Evolutionary conservation across 768 basidiomycete species (phyloP), one percentile per base, ranked within the genome.

Genomic region (Pleurotus citrinopileatus): DNA sequence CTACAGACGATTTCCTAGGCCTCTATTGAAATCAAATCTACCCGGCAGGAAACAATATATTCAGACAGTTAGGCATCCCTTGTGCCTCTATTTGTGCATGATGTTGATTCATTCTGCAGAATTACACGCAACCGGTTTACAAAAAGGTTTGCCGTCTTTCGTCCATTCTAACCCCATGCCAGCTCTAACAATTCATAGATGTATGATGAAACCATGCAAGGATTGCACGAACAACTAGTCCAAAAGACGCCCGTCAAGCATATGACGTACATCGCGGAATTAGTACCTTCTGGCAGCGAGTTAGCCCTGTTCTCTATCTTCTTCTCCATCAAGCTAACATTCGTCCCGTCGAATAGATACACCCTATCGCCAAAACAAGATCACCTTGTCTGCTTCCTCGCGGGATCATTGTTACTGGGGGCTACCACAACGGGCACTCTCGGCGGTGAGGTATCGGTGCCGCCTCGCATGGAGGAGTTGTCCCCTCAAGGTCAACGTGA

Each of bases 371-470:
- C 89, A 8, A 96, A 97, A 65, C 95, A 98, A 73, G 95, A 98
- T 65, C 95, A 97, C 65, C 82, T 98, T 34, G 94, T 91, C 2
- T 98, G 95, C 70, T 98, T 97, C 82, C 73, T 98, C 29, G 93
- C 87, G 17, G 95, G 94, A 2, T 91, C 91, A 1, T 81, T 98
- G 55, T 84, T 98, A 78, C 81, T 98, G 3, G 94, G 95, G 12
- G 90, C 92, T 13, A 91, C 89, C 2, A 80, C 75, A 2, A 71
- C 82, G 2, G 87, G 87, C 9, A 78, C 86, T 0, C 56, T 76
- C 15, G 68, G 66, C 2, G 65, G 75, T 9, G 72, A 68, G 1
- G 82, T 88, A 4, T 87, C 87, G 10, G 65, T 90, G 26, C 91
- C 91, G 12, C 91, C 91, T 0, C 74, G 70, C 17, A 68, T 73